phyloP scores from a whole-genome alignment of 345 rosid species.

The Tarenaya hassleriana region DNA sequence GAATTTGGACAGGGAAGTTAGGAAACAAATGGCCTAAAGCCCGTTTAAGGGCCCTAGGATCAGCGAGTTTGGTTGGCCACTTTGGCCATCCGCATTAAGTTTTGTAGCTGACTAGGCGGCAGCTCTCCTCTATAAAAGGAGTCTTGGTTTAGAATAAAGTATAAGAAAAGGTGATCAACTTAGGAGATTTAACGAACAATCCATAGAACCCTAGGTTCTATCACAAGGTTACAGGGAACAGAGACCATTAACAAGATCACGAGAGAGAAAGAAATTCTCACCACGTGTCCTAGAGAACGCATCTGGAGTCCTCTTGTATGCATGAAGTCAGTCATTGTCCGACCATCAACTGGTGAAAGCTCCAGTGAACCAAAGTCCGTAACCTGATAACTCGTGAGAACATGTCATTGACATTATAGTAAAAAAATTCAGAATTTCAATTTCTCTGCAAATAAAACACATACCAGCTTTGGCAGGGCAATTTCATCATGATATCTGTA shows the following conservation, averaged over 20 bases:
- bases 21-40: too few species aligned
- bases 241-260: conserved; percentile 12
- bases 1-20: too few species aligned
- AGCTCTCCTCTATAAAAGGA: too few species aligned
- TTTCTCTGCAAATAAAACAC: conserved; percentile 23
- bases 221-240: conserved; percentile 13
- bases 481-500: conserved; percentile 71
- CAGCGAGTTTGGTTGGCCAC: too few species aligned
- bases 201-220: too few species aligned
- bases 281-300: conserved; percentile 83
- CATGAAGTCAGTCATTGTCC: conserved; percentile 94
- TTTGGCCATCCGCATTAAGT: too few species aligned
- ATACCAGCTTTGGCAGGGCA: conserved; percentile 93
- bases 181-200: too few species aligned
- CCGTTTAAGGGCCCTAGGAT: too few species aligned
- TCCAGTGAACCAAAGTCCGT: conserved; percentile 94
- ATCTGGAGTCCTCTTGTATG: conserved; percentile 92
- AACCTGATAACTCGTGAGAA: conserved; percentile 43
- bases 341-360: conserved; percentile 98
- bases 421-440: conserved; percentile 20
- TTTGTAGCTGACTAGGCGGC: too few species aligned
- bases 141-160: too few species aligned
- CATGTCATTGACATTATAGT: conserved; percentile 6
- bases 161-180: too few species aligned
- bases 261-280: conserved; percentile 34